Conservation (phyloP, 495 filamentous ascomycete species). For the Annulohypoxylon bovei region DNA sequence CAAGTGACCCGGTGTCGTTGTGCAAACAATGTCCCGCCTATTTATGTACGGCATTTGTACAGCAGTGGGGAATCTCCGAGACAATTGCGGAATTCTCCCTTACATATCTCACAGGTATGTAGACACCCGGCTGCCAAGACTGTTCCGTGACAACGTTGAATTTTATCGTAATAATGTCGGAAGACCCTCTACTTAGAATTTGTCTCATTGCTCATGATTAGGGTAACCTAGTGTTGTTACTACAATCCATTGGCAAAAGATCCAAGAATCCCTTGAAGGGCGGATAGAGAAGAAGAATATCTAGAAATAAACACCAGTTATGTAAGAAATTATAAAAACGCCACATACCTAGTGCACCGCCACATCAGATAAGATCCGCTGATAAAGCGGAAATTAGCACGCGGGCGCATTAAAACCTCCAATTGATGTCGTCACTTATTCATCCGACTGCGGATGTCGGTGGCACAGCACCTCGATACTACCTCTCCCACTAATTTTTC, state of each 20-base stretch:
- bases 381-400: not conserved
- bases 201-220: not conserved
- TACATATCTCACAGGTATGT: not conserved
- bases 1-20: not conserved
- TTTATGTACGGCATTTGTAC: not conserved
- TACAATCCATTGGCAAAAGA: too few relatives aligned
- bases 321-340: too few relatives aligned
- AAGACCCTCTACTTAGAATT: not conserved
- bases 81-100: not conserved
- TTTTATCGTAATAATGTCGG: not conserved
- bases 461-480: not conserved
- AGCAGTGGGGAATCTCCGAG: not conserved
- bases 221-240: too few relatives aligned
- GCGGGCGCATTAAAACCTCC: not conserved
- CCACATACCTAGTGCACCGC: not conserved
- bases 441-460: not conserved
- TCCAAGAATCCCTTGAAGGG: too few relatives aligned
- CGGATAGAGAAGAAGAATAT: too few relatives aligned
- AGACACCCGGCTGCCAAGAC: not conserved
- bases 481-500: not conserved
- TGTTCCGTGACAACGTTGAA: not conserved
- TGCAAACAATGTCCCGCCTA: not conserved
- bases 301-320: not conserved
- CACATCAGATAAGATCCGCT: slow-evolving; percentile 9
- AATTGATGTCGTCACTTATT: slow-evolving; percentile 15